Base-by-base conservation (phyloP, 805 yeast species). In the Candida verbasci region DNA sequence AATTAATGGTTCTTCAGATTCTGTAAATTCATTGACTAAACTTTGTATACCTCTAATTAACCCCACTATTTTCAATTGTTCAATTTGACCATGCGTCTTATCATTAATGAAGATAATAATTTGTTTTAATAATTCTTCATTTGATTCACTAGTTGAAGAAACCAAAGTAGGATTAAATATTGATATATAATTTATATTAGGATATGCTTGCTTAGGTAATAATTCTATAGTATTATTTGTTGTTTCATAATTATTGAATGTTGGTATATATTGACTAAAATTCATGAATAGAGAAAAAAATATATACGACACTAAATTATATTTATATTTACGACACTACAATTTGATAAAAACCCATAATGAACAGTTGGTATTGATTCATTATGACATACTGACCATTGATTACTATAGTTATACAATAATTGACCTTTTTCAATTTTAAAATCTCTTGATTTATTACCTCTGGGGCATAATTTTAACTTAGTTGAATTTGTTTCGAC, bases 31-130 rank as follows among this genome's bases (percentile, higher is more conserved):
- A 3, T 41, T 34, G 7, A 55, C 52, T 31, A 67, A 49, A 17
- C 64, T 54, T 29, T 50, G 53, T 3, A 64, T 51, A 3, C 72
- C 72, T 30, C 65, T 54, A 8, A 64, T 46, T 12, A 67, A 41
- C 0, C 72, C 71, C 8, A 67, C 43, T 56, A 39, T 21, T 58
- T 53, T 21, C 65, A 29, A 27, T 60, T 59, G 26, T 58, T 60
- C 9, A 46, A 36, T 14, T 34, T 38, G 37, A 6, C 37, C 44
- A 3, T 39, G 41, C 4, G 4, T 14, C n/a, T n/a, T n/a, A 8
- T 38, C 37, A 4, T 42, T 30, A 20, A 53, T 43, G 39, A 59
- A 61, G 35, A 62, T 59, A 4, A 63, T 39, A 15, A 65, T 53
- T 40, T 65, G 72, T 27, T 55, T 51, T 24, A 43, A 42, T 24